Evolutionary conservation across 2,329 filamentous ascomycete species (phyloP), one percentile per base, ranked within the genome.

Genomic region (Sarocladium brachiariae): DNA sequence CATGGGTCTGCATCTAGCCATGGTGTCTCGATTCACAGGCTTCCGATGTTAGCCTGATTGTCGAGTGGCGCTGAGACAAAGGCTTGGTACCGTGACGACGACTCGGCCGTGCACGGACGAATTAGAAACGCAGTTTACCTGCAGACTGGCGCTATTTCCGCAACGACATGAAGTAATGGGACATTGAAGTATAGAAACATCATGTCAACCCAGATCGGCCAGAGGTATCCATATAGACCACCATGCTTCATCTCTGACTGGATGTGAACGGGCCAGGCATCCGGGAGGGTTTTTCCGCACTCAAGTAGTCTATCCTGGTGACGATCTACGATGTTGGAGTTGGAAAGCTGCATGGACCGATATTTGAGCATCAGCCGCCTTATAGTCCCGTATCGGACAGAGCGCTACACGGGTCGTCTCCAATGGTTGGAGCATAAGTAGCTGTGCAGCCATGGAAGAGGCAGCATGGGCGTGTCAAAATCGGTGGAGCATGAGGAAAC

Each of bases 251-350:
- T 23, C 23, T n/a, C n/a, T n/a, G n/a, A n/a, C n/a, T n/a, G n/a
- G n/a, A n/a, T n/a, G n/a, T n/a, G n/a, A n/a, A n/a, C n/a, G n/a
- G n/a, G n/a, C n/a, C n/a, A n/a, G 43, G 14, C 43, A 47, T 5
- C 25, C 27, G 43, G 43, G 25, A 47, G 27, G 24, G 43, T 31
- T 30, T 33, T 47, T 25, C 24, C 43, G 43, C 43, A 47, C 27
- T 18, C 21, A 31, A 33, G 43, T 9, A 23, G n/a, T n/a, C 43
- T 25, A 47, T 47, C 43, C 43, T 16, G 43, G 24, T 6, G 25
- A 47, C 27, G 43, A 47, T 47, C 43, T 47, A 25, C 43, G 43
- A 47, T 47, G 39, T 45, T 13, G 14, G 33, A 33, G 25, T 14
- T n/a, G 24, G 10, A 25, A 16, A 21, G 16, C 37, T 8, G 7